Base-by-base conservation (phyloP, 1,139 yeast species). In the Barnettozyma hawaiiensis region DNA sequence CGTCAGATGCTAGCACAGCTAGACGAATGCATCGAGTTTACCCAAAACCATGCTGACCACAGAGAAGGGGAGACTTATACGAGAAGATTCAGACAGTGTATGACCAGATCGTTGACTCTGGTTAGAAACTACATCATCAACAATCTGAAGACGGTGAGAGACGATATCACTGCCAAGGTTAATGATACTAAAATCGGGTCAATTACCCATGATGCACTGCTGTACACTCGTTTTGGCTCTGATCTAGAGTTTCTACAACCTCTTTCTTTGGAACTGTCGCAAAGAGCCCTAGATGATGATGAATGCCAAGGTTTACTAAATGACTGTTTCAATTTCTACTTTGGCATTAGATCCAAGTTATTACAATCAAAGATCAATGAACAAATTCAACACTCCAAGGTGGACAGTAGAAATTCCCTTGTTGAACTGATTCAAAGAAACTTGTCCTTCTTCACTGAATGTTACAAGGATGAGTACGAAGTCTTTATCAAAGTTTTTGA, bases 81-180 rank as follows among this genome's bases (percentile, higher is more conserved):
- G 36, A 76, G 81, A 51, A 72, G 92, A 47, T 86, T 85, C 63
- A 75, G 87, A 47, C 95, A 86, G 54, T 86, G 96, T 57, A 73
- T 89, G 75, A 81, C 94, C 1, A 73, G 96, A 47, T 81, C 95
- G 0, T 70, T 89, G 44, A 79, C 95, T 0, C 67, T 92, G 50
- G 76, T 87, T 19, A 75, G 82, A 50, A 85, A 82, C 52, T 85
- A 79, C 57, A 66, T 85, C 46, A 71, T 72, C 22, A 72, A 69
- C 36, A 74, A 74, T 36, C 59, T 89, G 37, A 76, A 73, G 45
- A 68, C 66, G 15, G 60, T 77, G 2, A 70, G 72, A 31, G 63
- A 62, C 20, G 73, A 69, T 9, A 68, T 83, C 27, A 59, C 63
- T 14, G 53, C 47, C 12, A 64, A 55, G 47, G 56, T 58, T 27